phyloP scores from a whole-genome alignment of 768 basidiomycete genomes.

The Scleroderma citrinum region DNA sequence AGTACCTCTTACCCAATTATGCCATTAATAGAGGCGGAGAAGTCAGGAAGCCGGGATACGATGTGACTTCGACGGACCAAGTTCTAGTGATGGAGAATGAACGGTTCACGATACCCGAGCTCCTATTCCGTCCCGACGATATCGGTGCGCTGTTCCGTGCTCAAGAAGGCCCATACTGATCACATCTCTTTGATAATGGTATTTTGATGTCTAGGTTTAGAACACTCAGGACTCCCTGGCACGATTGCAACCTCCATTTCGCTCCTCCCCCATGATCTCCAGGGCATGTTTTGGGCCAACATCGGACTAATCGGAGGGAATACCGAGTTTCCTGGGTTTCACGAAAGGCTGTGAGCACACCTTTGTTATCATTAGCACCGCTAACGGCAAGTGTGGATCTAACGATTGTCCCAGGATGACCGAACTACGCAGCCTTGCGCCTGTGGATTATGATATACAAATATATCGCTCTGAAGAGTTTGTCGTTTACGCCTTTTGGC shows the following conservation, averaged over 20 bases:
- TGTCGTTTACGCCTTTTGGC: slow-evolving; percentile 26
- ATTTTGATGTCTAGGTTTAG: slow-evolving; percentile 48
- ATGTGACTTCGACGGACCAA: slow-evolving; percentile 51
- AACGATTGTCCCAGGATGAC: slow-evolving; percentile 41
- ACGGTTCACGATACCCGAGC: slow-evolving; percentile 87
- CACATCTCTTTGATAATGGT: slow-evolving; percentile 1
- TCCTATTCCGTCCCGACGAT: slow-evolving; percentile 85
- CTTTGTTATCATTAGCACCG: slow-evolving; percentile 7
- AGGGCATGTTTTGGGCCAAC: slow-evolving; percentile 94
- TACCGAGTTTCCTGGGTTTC: slow-evolving; percentile 69
- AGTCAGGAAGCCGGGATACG: slow-evolving; percentile 48
- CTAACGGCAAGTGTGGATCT: slow-evolving; percentile 11
- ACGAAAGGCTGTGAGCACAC: slow-evolving; percentile 62
- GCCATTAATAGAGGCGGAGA: slow-evolving; percentile 58
- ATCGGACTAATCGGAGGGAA: slow-evolving; percentile 88
- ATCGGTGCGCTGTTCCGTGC: slow-evolving; percentile 53
- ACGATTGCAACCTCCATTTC: slow-evolving; percentile 74
- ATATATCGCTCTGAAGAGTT: slow-evolving; percentile 74
- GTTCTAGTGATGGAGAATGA: slow-evolving; percentile 87
- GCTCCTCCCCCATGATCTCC: slow-evolving; percentile 70
- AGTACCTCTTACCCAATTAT: slow-evolving; percentile 90
- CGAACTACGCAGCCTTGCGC: slow-evolving; percentile 77
- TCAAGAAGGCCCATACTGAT: slow-evolving; percentile 6
- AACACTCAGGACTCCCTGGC: slow-evolving; percentile 73
- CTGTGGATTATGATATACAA: slow-evolving; percentile 69